These are phyloP conservation scores for Penicillium rolfsii DNA, from an alignment of 2,329 filamentous ascomycete genomes.

Conservation along the genomic window DNA sequence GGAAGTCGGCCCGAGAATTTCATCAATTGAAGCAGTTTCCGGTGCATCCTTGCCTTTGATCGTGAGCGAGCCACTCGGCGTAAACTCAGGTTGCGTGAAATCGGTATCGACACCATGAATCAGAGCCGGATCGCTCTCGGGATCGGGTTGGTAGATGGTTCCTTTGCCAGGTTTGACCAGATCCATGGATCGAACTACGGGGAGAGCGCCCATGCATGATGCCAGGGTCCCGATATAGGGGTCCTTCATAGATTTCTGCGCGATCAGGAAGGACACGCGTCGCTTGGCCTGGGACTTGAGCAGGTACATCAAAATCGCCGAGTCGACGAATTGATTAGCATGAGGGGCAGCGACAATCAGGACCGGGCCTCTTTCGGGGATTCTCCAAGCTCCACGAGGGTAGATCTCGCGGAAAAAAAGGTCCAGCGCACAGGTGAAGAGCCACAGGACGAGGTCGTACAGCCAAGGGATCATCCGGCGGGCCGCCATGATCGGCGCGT, in stretches of 20 bases:
- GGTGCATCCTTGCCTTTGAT: slow-evolving; percentile 71
- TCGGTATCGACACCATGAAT: slow-evolving; percentile 77
- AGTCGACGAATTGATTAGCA: slow-evolving; percentile 96
- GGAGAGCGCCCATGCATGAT: slow-evolving; percentile 79
- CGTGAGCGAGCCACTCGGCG: slow-evolving; percentile 77
- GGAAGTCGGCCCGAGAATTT: slow-evolving; percentile 77
- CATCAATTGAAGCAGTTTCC: slow-evolving; percentile 77
- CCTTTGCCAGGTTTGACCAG: slow-evolving; percentile 76
- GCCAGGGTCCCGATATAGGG: slow-evolving; percentile 84
- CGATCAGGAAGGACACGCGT: slow-evolving; percentile 85
- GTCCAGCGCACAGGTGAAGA: slow-evolving; percentile 70
- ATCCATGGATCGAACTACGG: slow-evolving; percentile 87
- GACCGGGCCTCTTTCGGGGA: slow-evolving; percentile 80
- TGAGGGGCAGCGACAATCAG: slow-evolving; percentile 95
- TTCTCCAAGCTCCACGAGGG: slow-evolving; percentile 87
- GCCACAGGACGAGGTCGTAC: slow-evolving; percentile 53
- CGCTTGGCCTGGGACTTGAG: slow-evolving; percentile 81
- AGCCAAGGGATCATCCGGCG: slow-evolving; percentile 47
- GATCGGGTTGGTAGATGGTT: slow-evolving; percentile 81
- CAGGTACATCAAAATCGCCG: slow-evolving; percentile 86
- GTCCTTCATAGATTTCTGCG: slow-evolving; percentile 88
- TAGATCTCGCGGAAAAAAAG: slow-evolving; percentile 97
- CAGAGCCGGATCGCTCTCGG: slow-evolving; percentile 76
- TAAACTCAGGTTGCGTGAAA: slow-evolving; percentile 71
- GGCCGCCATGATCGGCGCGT: slow-evolving; percentile 27